Conservation (phyloP, 805 yeast genomes). For the Wickerhamiella parazyma region DNA sequence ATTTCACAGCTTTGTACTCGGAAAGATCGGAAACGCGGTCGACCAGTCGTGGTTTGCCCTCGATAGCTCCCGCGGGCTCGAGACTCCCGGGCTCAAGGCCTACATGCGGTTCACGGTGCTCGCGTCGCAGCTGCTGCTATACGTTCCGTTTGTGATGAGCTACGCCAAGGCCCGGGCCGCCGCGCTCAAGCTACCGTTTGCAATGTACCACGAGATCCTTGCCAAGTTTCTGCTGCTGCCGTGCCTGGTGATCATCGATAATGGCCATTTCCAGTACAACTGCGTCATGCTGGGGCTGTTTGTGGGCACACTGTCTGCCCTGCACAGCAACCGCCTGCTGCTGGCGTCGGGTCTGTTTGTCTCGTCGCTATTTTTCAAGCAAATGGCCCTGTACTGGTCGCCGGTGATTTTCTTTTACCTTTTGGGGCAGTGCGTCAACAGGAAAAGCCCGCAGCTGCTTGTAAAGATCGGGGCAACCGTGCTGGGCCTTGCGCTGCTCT, state of each 20-base stretch:
- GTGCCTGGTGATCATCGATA: constrained; percentile 69
- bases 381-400: constrained; percentile 88
- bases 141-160: constrained; percentile 67
- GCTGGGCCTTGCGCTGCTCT: constrained; percentile 34
- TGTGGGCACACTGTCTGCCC: constrained; percentile 48
- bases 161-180: constrained; percentile 61
- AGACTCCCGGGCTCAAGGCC: constrained; percentile 50
- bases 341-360: constrained; percentile 69
- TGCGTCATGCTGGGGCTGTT: constrained; percentile 87
- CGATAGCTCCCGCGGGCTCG: constrained; percentile 62
- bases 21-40: constrained; percentile 49
- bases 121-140: constrained; percentile 56
- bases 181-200: constrained; percentile 40
- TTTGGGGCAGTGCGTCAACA: constrained; percentile 38
- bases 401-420: constrained; percentile 77
- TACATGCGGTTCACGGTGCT: constrained; percentile 77
- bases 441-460: constrained; percentile 42
- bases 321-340: constrained; percentile 44
- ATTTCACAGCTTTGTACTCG: constrained; percentile 72
- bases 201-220: constrained; percentile 53
- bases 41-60: constrained; percentile 66
- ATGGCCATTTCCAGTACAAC: constrained; percentile 95
- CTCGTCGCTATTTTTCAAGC: constrained; percentile 70
- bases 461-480: constrained; percentile 53
- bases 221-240: constrained; percentile 81